A percentile compares a stretch with the other conserved stretches of the same genome.
These are phyloP conservation scores for Camelina laxa DNA, from an alignment of 345 rosid species.

Conservation along the genomic window DNA sequence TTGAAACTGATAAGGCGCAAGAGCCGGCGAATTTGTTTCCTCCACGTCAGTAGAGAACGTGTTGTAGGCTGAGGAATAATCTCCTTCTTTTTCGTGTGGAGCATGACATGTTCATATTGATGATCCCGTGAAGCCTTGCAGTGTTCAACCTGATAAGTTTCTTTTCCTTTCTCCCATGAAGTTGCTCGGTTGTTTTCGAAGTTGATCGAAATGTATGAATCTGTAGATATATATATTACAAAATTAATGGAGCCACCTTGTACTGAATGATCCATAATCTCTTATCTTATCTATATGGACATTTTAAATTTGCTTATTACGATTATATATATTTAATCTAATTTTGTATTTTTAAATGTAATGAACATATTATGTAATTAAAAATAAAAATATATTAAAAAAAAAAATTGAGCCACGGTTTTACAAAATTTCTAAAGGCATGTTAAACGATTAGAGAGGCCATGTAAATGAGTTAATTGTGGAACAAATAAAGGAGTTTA, in stretches of 20 bases:
- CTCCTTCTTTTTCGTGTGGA: constrained; percentile 27
- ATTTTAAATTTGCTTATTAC: constrained; percentile 20
- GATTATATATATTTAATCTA: background rate
- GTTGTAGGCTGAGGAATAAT: constrained; percentile 46
- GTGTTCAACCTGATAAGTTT: constrained; percentile 3
- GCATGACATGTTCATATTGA: constrained; percentile 2
- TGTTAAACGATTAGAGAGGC: background rate
- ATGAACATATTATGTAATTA: background rate
- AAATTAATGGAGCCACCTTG: background rate
- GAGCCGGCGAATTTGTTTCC: constrained; percentile 68
- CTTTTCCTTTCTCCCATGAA: constrained; percentile 30
- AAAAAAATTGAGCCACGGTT: background rate
- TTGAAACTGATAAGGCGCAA: constrained; percentile 68
- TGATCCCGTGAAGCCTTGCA: constrained; percentile 28
- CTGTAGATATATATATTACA: constrained; percentile 12
- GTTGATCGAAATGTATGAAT: constrained; percentile 40
- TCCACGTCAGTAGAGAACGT: constrained; percentile 68
- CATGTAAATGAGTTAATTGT: background rate
- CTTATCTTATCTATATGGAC: constrained; percentile 39
- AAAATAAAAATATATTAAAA: background rate
- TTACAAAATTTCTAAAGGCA: background rate
- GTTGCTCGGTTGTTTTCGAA: constrained; percentile 35
- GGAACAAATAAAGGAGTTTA: background rate
- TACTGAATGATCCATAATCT: constrained; percentile 50
- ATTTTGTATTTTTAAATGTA: no score